Evolutionary conservation across 2,329 filamentous ascomycete species (phyloP), one percentile per base, ranked within the genome.

Genomic region (Camptophora hylomeconis): DNA sequence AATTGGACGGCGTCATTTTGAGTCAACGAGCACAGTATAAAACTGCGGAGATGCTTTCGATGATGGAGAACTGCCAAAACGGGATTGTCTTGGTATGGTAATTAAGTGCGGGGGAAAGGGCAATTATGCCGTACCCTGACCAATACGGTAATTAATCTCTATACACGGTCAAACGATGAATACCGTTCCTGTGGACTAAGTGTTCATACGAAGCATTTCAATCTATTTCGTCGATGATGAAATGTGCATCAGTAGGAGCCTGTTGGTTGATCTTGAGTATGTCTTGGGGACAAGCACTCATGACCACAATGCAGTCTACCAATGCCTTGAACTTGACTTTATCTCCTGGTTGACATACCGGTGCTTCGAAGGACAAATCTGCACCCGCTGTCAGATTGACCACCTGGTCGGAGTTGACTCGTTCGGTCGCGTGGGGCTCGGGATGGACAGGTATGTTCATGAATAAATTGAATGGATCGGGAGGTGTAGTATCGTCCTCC

Each of bases 221-320:
- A n/a, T n/a, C n/a, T 20, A 12, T n/a, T 17, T 27, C 34, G 9
- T 35, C 24, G 6, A 46, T 34, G 4, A 42, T 24, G 35, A 40
- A 47, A 27, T 46, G 34, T 12, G 38, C 40, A 19, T 58, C 54
- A 3, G 42, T 47, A 3, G 54, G 54, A 28, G 41, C 36, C n/a
- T 48, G 49, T 16, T 36, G 49, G 34, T 58, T 58, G 16, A 57
- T 51, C 1, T 47, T 48, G 2, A 42, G 44, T 26, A 60, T 37
- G 42, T 60, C 57, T 36, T 59, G 54, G 0, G 57, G 56, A 46
- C 57, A 61, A 7, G 54, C 44, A 37, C 54, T 58, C 51, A 58
- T 56, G 14, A 55, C 54, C 8, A 58, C 39, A 14, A 60, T 39
- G 11, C 52, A 45, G 35, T 57, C 48, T n/a, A 38, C 40, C 31